A percentile compares a stretch with the other conserved stretches of the same genome.
Evolutionary conservation across 2,329 filamentous ascomycete genomes (phyloP).

Genomic region (Trichoderma harzianum): DNA sequence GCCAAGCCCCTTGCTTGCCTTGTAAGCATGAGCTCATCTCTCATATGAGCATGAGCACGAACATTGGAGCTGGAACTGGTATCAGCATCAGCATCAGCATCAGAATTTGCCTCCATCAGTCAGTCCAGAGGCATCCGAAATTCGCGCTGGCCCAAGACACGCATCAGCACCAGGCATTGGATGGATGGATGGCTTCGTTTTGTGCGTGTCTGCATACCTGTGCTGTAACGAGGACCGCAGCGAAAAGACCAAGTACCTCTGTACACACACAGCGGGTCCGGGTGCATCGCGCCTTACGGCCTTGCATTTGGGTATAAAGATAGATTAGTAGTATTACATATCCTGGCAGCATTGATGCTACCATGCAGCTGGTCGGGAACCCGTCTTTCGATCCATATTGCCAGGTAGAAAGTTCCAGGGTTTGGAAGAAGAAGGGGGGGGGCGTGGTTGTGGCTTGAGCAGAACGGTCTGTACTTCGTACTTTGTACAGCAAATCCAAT

Average conservation of each 20-base stretch:
- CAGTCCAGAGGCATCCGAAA: not conserved
- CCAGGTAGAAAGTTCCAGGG: not conserved
- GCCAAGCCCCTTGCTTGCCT: not conserved
- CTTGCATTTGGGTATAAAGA: constrained; percentile 17
- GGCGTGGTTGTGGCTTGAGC: not conserved
- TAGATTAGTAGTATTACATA: not conserved
- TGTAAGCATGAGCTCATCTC: not conserved
- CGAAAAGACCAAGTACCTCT: not conserved
- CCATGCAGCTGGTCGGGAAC: constrained; percentile 6
- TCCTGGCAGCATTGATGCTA: not conserved
- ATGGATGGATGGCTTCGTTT: not conserved
- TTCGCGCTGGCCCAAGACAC: not conserved
- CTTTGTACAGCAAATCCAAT: not conserved
- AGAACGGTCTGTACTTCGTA: not conserved
- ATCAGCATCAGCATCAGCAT: not conserved
- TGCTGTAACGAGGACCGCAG: not conserved
- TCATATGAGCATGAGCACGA: not conserved
- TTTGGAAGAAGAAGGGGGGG: not conserved
- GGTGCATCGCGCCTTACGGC: not conserved
- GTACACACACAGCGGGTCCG: not conserved
- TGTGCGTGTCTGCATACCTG: not conserved
- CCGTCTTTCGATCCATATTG: not conserved
- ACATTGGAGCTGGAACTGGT: not conserved
- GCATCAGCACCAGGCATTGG: not conserved
- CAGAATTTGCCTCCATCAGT: not conserved